Base-by-base conservation (phyloP, 257 asterid genomes). In the Nicotiana undulata region DNA sequence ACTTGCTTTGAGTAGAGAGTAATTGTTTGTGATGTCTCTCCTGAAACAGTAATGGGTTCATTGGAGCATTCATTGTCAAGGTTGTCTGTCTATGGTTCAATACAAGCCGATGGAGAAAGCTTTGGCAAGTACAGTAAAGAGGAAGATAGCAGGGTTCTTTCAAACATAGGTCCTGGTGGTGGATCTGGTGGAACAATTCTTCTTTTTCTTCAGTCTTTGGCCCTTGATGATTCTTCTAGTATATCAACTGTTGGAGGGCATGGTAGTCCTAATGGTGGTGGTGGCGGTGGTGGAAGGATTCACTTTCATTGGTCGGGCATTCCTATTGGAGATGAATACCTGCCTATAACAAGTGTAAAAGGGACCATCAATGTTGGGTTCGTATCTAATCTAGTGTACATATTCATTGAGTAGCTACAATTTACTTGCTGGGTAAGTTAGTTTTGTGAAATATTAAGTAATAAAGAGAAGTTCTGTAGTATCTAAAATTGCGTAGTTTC, bases 121-220 rank as follows among this genome's bases (percentile, higher is more conserved):
- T 88, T 82, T 60, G 90, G 84, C 67, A 89, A 89, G 64, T 88
- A 88, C 82, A 81, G 72, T 20, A 63, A 77, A 79, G 82, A 46
- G 72, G 85, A 85, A 67, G 87, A 82, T 70, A 86, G 83, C 80
- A 86, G 74, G 83, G 63, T 88, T 81, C 52, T 61, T 75, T 84
- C 90, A 75, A 90, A 86, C 67, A 83, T 87, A 46, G 90, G 97
- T 80, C 87, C 93, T 68, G 98, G 98, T 51, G 98, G 98, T 49
- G 98, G 97, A 83, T 92, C 98, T 82, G 98, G 98, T 79, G 98
- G 98, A 88, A 89, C 97, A 40, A 83, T 94, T 85, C 97, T 94
- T 88, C 90, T 94, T 63, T 94, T 94, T 88, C 81, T 94, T 79
- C 92, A 86, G 75, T 85, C 82, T 81, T 84, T 94, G 84, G 37